Conservation (phyloP, 1,284 basidiomycete genomes). For the Cutaneotrichosporon curvatum region DNA sequence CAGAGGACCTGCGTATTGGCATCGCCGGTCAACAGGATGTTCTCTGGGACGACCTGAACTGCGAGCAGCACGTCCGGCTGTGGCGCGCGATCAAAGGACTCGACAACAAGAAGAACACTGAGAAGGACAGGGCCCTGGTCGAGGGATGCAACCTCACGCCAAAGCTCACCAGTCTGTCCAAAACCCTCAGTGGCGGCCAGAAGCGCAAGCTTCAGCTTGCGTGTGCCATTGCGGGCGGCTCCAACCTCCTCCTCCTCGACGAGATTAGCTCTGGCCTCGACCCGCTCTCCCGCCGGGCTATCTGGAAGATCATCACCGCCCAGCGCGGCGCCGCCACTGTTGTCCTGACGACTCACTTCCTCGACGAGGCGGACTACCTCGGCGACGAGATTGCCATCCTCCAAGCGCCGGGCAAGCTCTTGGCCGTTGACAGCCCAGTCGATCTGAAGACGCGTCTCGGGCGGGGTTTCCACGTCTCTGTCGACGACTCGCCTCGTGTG, state of each 20-base stretch:
- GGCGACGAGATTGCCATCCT: conserved; percentile 69
- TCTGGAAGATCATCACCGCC: conserved; percentile 65
- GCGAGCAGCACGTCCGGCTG: conserved; percentile 62
- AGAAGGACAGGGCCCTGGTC: conserved; percentile 55
- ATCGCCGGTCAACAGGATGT: conserved; percentile 79
- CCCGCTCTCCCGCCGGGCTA: conserved; percentile 64
- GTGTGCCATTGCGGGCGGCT: conserved; percentile 61
- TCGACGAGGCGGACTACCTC: conserved; percentile 72
- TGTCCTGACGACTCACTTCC: conserved; percentile 63
- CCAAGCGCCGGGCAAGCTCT: conserved; percentile 64
- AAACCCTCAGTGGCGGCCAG: conserved; percentile 66
- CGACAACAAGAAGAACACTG: conserved; percentile 33
- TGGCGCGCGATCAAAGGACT: conserved; percentile 66
- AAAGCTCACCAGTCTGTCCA: conserved; percentile 61
- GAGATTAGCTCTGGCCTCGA: conserved; percentile 72
- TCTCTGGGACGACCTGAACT: conserved; percentile 67
- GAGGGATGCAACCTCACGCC: conserved; percentile 62
- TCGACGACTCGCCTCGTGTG: conserved; percentile 27
- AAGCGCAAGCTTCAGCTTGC: conserved; percentile 74
- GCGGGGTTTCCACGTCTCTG: conserved; percentile 60
- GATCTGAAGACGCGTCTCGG: conserved; percentile 64
- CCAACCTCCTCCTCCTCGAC: conserved; percentile 60
- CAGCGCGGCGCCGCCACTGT: conserved; percentile 61
- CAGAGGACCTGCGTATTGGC: conserved; percentile 49
- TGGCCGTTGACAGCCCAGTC: conserved; percentile 66